These are phyloP conservation scores for Lolium perenne DNA, from an alignment of 176 grass and related monocot species.

Conservation along the genomic window DNA sequence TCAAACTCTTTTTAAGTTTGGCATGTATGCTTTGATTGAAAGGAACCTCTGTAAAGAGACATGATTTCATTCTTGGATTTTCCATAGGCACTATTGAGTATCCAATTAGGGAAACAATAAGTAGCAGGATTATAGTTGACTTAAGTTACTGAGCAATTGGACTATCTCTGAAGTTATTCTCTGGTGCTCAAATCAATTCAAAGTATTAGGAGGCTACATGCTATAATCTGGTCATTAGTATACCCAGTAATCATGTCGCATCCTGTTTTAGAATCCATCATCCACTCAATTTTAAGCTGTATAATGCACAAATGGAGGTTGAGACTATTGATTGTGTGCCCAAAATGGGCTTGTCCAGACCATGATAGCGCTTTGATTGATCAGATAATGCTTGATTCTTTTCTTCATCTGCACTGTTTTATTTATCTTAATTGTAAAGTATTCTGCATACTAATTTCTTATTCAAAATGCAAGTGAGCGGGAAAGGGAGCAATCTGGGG, in stretches of 20 bases:
- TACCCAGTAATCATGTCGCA: not conserved
- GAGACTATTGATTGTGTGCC: not conserved
- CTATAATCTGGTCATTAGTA: constrained; percentile 22
- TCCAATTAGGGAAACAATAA: not conserved
- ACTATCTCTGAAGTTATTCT: not conserved
- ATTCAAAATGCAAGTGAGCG: constrained; percentile 77
- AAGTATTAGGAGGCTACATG: constrained; percentile 18
- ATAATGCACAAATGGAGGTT: constrained; percentile 15
- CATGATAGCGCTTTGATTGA: constrained; percentile 2
- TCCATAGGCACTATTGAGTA: constrained; percentile 26
- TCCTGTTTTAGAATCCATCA: constrained; percentile 16
- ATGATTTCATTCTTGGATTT: constrained; percentile 5
- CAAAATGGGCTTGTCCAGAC: constrained; percentile 10
- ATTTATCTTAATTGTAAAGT: constrained; percentile 31
- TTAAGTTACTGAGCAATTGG: not conserved
- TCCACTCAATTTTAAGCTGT: constrained; percentile 18
- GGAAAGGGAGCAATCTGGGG: constrained; percentile 87
- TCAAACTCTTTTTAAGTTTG: not conserved
- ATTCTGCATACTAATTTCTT: constrained; percentile 46
- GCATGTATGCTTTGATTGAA: not conserved
- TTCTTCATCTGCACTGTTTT: not conserved
- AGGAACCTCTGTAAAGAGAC: constrained; percentile 7
- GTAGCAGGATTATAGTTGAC: constrained; percentile 24
- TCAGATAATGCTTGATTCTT: constrained; percentile 14
- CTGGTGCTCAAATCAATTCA: constrained; percentile 28